These are phyloP conservation scores for Aspergillus asperescens DNA, from an alignment of 495 filamentous ascomycete species.

Conservation along the genomic window DNA sequence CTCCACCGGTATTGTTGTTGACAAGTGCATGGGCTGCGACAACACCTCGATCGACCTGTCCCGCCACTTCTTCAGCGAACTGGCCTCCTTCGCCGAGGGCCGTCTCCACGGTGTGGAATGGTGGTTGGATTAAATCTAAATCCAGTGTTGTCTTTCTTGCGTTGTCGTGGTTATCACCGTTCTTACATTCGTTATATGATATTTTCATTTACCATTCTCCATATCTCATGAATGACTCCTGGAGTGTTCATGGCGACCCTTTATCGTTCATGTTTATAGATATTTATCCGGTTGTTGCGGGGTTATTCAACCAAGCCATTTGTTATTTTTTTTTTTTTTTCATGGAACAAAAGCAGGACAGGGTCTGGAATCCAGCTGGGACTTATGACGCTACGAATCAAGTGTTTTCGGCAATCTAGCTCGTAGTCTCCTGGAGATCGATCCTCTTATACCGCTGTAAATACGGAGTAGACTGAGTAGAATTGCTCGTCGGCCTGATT, in stretches of 20 bases:
- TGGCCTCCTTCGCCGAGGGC: constrained; percentile 29
- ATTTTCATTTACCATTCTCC: constrained; percentile 5
- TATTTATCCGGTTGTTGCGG: constrained; percentile 10
- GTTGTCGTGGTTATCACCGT: background rate
- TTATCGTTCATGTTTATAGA: constrained; percentile 17
- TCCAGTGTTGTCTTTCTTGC: no score
- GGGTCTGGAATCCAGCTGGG: constrained; percentile 13
- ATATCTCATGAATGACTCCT: background rate
- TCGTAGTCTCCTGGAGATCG: background rate
- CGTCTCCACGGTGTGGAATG: constrained; percentile 32
- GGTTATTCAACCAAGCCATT: constrained; percentile 7
- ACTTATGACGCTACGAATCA: constrained; percentile 14
- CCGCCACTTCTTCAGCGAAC: constrained; percentile 34
- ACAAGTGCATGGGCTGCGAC: constrained; percentile 71
- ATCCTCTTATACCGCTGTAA: background rate
- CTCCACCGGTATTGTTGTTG: constrained; percentile 52
- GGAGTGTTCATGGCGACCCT: background rate
- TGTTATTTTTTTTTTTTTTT: background rate
- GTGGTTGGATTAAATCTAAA: constrained; percentile 15
- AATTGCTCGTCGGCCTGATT: no score
- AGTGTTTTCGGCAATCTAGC: constrained; percentile 8
- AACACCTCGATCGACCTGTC: constrained; percentile 43
- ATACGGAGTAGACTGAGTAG: background rate
- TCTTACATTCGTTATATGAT: constrained; percentile 8
- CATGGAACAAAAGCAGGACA: constrained; percentile 6